These are phyloP conservation scores for Austroboletus festivus DNA, from an alignment of 768 basidiomycete species.

Conservation along the genomic window DNA sequence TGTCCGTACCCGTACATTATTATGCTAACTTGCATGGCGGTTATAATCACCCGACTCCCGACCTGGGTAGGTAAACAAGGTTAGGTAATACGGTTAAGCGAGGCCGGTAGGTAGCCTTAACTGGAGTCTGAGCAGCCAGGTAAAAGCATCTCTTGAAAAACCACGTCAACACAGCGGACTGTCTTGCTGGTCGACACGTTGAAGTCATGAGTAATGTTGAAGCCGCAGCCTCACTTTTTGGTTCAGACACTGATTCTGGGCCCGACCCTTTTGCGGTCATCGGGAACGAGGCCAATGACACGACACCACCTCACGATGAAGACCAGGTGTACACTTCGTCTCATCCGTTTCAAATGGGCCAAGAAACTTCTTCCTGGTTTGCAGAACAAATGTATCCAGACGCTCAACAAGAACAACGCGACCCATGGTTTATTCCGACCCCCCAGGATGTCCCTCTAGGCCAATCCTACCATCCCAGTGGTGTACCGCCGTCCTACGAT, in stretches of 20 bases:
- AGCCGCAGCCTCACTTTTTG: slow-evolving; percentile 81
- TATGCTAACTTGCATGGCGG: slow-evolving; percentile 8
- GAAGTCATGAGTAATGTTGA: slow-evolving; percentile 62
- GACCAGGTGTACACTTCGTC: slow-evolving; percentile 21
- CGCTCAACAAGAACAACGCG: slow-evolving; percentile 22
- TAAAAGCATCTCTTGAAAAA: slow-evolving; percentile 14
- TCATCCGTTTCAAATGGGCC: slow-evolving; percentile 30
- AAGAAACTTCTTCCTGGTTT: slow-evolving; percentile 39
- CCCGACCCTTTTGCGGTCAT: slow-evolving; percentile 65
- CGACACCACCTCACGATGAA: slow-evolving; percentile 28
- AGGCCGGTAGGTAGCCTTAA: slow-evolving; percentile 1
- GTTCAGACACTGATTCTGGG: slow-evolving; percentile 51
- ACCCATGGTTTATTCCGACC: slow-evolving; percentile 27
- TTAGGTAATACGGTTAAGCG: slow-evolving; percentile 24
- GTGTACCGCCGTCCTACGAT: slow-evolving; percentile 17
- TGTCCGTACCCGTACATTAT: slow-evolving; percentile 8
- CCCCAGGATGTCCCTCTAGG: slow-evolving; percentile 12
- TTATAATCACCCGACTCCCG: slow-evolving; percentile 22
- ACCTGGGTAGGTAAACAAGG: too few species aligned
- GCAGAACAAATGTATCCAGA: slow-evolving; percentile 32
- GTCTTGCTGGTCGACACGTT: slow-evolving; percentile 26
- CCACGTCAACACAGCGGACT: slow-evolving; percentile 8
- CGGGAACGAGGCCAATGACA: slow-evolving; percentile 38
- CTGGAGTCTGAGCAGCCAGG: neutral
- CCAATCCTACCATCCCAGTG: slow-evolving; percentile 14